These are phyloP conservation scores for Lachancea sp. DNA, from an alignment of 805 yeast genomes.

Conservation along the genomic window DNA sequence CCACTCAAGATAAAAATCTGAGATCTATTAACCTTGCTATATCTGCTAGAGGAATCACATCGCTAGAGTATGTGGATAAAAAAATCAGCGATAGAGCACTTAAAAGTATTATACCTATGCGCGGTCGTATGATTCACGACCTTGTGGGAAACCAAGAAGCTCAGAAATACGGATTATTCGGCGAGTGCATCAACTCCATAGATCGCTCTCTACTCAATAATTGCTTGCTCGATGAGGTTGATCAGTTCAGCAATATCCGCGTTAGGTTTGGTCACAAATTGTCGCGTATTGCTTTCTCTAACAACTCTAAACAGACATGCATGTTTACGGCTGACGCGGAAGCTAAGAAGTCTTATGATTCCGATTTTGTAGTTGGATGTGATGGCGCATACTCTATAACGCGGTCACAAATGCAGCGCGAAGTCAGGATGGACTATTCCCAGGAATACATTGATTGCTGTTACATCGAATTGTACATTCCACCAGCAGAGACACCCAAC, in stretches of 20 bases:
- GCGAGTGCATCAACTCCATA: slow-evolving; percentile 80
- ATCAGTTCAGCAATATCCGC: slow-evolving; percentile 39
- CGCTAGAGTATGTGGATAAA: slow-evolving; percentile 56
- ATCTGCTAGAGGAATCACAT: slow-evolving; percentile 74
- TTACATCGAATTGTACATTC: slow-evolving; percentile 74
- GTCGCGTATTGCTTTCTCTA: slow-evolving; percentile 34
- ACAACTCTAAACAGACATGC: slow-evolving; percentile 20
- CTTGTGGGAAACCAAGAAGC: slow-evolving; percentile 53
- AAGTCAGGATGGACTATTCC: slow-evolving; percentile 57
- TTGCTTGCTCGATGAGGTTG: slow-evolving; percentile 57
- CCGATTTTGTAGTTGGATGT: slow-evolving; percentile 69
- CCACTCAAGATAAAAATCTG: slow-evolving; percentile 35
- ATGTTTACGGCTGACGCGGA: slow-evolving; percentile 17
- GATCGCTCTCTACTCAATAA: slow-evolving; percentile 68
- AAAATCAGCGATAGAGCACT: slow-evolving; percentile 51
- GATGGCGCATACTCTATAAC: slow-evolving; percentile 81
- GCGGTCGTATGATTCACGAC: slow-evolving; percentile 86
- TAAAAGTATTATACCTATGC: slow-evolving; percentile 69
- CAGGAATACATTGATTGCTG: slow-evolving; percentile 82
- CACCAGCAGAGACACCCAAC: slow-evolving; percentile 40
- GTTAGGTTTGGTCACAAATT: slow-evolving; percentile 55
- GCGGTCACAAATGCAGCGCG: slow-evolving; percentile 60
- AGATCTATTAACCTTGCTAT: slow-evolving; percentile 83
- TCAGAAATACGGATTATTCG: slow-evolving; percentile 73
- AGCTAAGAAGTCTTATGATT: slow-evolving; percentile 19